Base-by-base conservation (phyloP, 169 alveolate genomes). In the Plasmodium gallinaceum region DNA sequence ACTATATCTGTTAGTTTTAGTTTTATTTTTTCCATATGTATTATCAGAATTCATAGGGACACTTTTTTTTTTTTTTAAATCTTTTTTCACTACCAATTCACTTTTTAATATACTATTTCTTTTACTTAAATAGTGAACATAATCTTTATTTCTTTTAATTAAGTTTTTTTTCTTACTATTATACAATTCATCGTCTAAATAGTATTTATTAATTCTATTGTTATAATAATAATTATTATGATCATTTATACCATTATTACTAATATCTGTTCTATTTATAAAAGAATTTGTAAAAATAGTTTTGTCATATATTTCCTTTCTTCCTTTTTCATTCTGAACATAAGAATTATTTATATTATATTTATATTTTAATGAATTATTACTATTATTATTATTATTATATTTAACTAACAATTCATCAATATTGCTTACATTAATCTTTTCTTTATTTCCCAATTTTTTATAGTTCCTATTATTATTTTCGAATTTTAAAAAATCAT, bases 101-200 rank as follows among this genome's bases (percentile, higher is more conserved):
- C 54, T 80, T 58, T 80, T 80, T 18, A 80, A 70, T 6, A 66
- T 37, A 26, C 83, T 80, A 80, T 80, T 80, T 66, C 78, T 39
- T 22, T 68, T 80, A 51, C 90, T 80, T 18, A 80, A 60, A 46
- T 80, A 80, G 8, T 80, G 78, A 9, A 68, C 90, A 51, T 80
- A 80, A 14, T 80, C 73, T 66, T 80, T 80, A 54, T 80, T 80
- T 54, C 90, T 52, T 42, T 80, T 70, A 12, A 80, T 80, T 51
- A 80, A 54, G 9, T 80, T 80, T 80, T 54, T 52, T 80, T 80
- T 65, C 14, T 80, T 80, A 66, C 64, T 51, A 68, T 70, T 66
- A 80, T 37, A n/a, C 9, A 24, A 61, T 22, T 48, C 6, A 62
- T 72, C 74, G 24, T 37, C 51, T 4, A 68, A 18, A 7, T 54